Conservation (phyloP, 805 yeast species). For the Tetrapisispora namnaoensis region DNA sequence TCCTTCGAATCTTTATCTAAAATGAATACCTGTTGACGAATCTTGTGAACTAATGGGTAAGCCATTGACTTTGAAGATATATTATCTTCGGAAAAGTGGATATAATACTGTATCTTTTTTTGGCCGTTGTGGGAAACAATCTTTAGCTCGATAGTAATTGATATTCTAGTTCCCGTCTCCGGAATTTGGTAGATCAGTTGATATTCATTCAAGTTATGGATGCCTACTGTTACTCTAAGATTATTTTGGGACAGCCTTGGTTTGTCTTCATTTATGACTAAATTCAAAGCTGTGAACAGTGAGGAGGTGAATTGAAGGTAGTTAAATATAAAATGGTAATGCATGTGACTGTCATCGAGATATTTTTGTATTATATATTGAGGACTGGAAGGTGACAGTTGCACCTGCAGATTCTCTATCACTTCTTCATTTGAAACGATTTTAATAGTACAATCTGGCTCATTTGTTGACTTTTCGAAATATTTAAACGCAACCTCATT, state of each 20-base stretch:
- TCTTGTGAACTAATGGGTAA: slow-evolving; percentile 23
- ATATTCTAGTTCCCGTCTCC: slow-evolving; percentile 19
- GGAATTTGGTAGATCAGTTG: slow-evolving; percentile 23
- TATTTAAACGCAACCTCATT: slow-evolving; percentile 30
- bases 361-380: slow-evolving; percentile 28
- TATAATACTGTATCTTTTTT: slow-evolving; percentile 18
- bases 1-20: slow-evolving; percentile 9
- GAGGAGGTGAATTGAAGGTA: slow-evolving; percentile 29
- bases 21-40: slow-evolving; percentile 24
- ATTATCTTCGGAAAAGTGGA: slow-evolving; percentile 25
- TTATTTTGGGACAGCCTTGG: slow-evolving; percentile 3
- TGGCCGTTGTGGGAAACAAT: slow-evolving; percentile 21
- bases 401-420: slow-evolving; percentile 23
- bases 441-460: slow-evolving; percentile 27
- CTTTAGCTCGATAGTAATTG: slow-evolving; percentile 22
- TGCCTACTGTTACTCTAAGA: slow-evolving; percentile 18
- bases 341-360: slow-evolving; percentile 20
- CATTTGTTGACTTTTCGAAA: slow-evolving; percentile 15
- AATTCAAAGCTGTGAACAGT: slow-evolving; percentile 17
- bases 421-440: slow-evolving; percentile 22
- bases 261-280: slow-evolving; percentile 9
- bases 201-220: slow-evolving; percentile 25
- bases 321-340: slow-evolving; percentile 28
- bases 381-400: slow-evolving; percentile 25
- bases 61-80: slow-evolving; percentile 21